phyloP scores from a whole-genome alignment of 495 filamentous ascomycete species.

The Penicillium macrosclerotiorum region DNA sequence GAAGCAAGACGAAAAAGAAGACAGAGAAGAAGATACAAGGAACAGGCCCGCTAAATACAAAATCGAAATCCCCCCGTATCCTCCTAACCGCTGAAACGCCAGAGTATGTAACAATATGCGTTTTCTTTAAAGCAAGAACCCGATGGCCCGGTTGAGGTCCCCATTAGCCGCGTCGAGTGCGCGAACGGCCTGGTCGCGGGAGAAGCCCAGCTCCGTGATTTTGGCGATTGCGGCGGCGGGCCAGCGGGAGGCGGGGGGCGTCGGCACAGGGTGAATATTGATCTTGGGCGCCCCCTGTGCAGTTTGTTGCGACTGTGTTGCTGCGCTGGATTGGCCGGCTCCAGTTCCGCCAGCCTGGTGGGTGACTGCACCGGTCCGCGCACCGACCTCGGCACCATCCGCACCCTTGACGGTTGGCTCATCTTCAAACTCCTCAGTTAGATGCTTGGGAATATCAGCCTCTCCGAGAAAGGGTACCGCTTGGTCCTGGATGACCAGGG shows the following conservation, averaged over 20 bases:
- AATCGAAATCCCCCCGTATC: conserved; percentile 6
- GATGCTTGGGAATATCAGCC: conserved; percentile 82
- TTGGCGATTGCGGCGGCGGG: conserved; percentile 50
- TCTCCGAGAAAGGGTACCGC: conserved; percentile 89
- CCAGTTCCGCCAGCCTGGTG: conserved; percentile 45
- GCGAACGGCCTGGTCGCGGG: conserved; percentile 69
- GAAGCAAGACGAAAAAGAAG: neutral
- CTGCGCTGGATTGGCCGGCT: conserved; percentile 20
- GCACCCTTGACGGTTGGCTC: conserved; percentile 87
- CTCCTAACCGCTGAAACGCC: conserved; percentile 9
- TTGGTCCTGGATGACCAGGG: conserved; percentile 80
- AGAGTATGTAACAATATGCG: conserved; percentile 11
- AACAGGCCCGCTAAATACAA: conserved; percentile 25
- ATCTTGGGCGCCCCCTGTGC: conserved; percentile 17
- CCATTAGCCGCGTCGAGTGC: conserved; percentile 81
- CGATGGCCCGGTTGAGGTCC: conserved; percentile 82
- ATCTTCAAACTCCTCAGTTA: conserved; percentile 63
- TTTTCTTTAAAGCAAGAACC: conserved; percentile 62
- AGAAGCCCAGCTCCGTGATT: conserved; percentile 77
- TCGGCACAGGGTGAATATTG: conserved; percentile 33
- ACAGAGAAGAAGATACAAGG: conserved; percentile 1
- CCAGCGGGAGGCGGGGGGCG: conserved; percentile 36
- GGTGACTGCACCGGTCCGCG: conserved; percentile 77
- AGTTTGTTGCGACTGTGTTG: neutral
- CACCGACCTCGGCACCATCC: conserved; percentile 80